Conservation (phyloP, 116 monocot species). For the Trichopus zeylanicus region DNA sequence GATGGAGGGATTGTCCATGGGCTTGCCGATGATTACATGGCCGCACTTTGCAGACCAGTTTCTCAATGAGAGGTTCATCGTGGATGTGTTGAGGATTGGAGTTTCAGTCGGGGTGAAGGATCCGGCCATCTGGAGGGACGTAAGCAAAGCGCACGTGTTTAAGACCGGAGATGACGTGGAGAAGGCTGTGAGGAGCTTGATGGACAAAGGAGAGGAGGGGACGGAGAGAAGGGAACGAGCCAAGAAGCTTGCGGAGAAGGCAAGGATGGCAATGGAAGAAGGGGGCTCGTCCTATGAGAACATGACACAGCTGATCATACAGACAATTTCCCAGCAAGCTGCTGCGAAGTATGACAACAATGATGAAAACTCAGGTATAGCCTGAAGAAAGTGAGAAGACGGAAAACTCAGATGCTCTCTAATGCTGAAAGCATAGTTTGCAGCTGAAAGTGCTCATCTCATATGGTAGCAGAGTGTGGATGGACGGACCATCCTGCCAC, state of each 20-base stretch:
- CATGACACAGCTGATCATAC: neutral
- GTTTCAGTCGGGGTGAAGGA: neutral
- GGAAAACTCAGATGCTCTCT: no score
- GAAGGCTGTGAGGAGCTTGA: slow-evolving; percentile 3
- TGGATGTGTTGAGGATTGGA: neutral
- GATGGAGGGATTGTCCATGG: neutral
- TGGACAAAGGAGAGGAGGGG: neutral
- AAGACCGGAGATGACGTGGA: slow-evolving; percentile 4
- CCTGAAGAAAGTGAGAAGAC: no score
- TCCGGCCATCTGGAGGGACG: neutral
- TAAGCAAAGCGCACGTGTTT: neutral
- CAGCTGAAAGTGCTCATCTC: no score
- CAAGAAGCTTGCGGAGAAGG: neutral
- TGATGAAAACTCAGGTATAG: no score
- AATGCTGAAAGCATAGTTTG: no score
- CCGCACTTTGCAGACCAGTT: slow-evolving; percentile 9
- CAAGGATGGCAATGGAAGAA: slow-evolving; percentile 1
- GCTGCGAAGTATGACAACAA: no score
- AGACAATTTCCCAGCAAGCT: neutral
- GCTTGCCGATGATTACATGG: slow-evolving; percentile 9
- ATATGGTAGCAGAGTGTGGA: no score
- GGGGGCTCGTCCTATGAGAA: slow-evolving; percentile 4
- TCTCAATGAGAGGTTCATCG: slow-evolving; percentile 8
- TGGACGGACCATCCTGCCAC: no score
- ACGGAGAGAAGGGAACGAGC: neutral